Percentiles rank a stretch among this genome's conserved stretches.
These are phyloP conservation scores for Podaxis rugospora DNA, from an alignment of 768 basidiomycete species.

Conservation along the genomic window DNA sequence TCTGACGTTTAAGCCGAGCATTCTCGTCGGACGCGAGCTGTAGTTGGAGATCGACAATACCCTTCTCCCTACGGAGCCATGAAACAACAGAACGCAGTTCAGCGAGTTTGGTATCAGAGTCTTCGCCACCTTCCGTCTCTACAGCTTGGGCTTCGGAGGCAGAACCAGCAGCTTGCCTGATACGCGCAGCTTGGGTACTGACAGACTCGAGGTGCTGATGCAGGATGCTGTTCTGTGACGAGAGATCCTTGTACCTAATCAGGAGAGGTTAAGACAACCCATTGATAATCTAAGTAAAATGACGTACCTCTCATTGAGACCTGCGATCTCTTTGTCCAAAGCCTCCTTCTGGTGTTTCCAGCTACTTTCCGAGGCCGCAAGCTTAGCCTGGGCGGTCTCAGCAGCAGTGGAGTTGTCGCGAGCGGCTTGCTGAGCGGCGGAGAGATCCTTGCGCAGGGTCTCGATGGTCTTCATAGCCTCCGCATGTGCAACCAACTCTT, in stretches of 20 bases:
- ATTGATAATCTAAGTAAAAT: not conserved
- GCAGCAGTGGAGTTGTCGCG: conserved; percentile 58
- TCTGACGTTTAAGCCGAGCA: conserved; percentile 65
- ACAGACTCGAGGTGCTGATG: conserved; percentile 85
- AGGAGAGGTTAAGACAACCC: not conserved
- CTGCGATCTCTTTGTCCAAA: conserved; percentile 72
- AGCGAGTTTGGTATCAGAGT: conserved; percentile 58
- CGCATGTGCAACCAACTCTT: conserved; percentile 82
- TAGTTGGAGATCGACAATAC: conserved; percentile 84
- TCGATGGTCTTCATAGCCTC: conserved; percentile 76
- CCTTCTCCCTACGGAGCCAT: conserved; percentile 86
- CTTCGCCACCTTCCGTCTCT: conserved; percentile 44
- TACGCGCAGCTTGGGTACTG: conserved; percentile 77
- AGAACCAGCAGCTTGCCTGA: conserved; percentile 56
- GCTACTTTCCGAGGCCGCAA: conserved; percentile 65
- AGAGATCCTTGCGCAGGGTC: conserved; percentile 58
- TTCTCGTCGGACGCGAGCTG: conserved; percentile 78
- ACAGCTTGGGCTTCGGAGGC: conserved; percentile 22
- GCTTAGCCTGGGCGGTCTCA: conserved; percentile 73
- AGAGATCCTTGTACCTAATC: conserved; percentile 65
- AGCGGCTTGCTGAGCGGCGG: conserved; percentile 42
- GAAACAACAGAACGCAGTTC: conserved; percentile 76
- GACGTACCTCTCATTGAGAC: conserved; percentile 64
- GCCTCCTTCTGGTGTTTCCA: conserved; percentile 78
- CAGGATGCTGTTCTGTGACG: conserved; percentile 69